These are phyloP conservation scores for Dispira simplex DNA, from an alignment of 192 early-diverging fungal species.

Conservation along the genomic window DNA sequence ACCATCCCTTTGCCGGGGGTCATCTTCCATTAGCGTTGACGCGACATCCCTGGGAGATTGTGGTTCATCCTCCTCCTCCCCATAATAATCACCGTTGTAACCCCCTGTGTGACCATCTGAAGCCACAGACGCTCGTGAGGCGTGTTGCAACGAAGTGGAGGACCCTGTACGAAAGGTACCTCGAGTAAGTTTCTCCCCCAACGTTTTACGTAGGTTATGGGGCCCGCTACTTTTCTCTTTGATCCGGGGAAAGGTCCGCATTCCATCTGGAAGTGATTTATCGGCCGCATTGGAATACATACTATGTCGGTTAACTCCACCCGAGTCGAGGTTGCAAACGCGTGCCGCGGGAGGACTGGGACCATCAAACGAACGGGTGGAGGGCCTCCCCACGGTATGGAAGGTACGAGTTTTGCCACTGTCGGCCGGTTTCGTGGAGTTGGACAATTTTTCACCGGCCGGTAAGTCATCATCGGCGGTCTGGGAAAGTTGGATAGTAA, in stretches of 20 bases:
- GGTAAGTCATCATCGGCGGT: conserved; percentile 1
- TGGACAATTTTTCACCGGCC: neutral
- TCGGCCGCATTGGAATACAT: neutral
- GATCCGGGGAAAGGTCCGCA: neutral
- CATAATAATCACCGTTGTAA: too few relatives aligned
- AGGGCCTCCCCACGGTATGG: neutral
- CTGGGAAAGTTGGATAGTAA: conserved; percentile 7
- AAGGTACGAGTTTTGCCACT: neutral
- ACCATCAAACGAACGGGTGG: neutral
- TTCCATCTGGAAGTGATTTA: neutral
- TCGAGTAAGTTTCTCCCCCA: neutral
- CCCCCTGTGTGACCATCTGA: neutral
- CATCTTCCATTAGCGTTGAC: neutral
- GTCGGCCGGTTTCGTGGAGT: neutral
- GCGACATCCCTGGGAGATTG: neutral
- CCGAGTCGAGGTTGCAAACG: neutral
- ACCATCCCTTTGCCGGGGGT: neutral
- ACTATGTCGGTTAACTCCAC: neutral
- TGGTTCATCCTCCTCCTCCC: neutral
- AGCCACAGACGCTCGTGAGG: neutral
- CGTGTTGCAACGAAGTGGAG: neutral
- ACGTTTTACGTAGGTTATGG: neutral
- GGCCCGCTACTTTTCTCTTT: neutral
- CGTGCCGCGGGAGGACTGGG: conserved; percentile 10
- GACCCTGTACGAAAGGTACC: neutral